Conservation (phyloP, 2,329 filamentous ascomycete genomes). For the Plenodomus biglobosus region DNA sequence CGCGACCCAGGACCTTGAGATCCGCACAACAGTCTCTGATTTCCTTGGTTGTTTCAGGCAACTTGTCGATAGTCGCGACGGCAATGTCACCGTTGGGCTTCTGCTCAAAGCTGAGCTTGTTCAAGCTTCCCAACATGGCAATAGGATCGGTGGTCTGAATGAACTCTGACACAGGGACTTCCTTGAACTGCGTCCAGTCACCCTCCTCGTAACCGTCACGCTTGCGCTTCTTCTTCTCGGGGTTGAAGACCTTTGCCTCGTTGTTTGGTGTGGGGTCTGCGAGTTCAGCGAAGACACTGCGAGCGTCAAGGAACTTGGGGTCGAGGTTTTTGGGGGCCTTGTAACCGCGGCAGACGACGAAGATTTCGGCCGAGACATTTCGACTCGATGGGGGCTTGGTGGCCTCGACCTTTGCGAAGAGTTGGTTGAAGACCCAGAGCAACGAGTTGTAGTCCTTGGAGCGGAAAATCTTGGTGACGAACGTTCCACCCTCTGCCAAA, state of each 20-base stretch:
- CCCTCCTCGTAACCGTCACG: constrained; percentile 97
- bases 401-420: constrained; percentile 93
- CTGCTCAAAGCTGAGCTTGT: constrained; percentile 81
- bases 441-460: constrained; percentile 96
- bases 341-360: constrained; percentile 93
- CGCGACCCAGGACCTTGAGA: constrained; percentile 86
- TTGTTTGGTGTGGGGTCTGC: constrained; percentile 84
- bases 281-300: constrained; percentile 90
- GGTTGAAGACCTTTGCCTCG: constrained; percentile 97
- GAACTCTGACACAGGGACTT: constrained; percentile 85
- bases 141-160: constrained; percentile 94
- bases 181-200: constrained; percentile 90
- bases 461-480: constrained; percentile 96
- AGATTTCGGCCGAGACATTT: constrained; percentile 97
- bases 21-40: constrained; percentile 62
- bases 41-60: constrained; percentile 67
- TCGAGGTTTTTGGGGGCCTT: constrained; percentile 94
- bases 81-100: constrained; percentile 77
- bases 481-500: constrained; percentile 73
- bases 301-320: constrained; percentile 86
- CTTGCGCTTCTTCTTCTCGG: constrained; percentile 96
- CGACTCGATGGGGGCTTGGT: constrained; percentile 95
- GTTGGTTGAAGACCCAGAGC: constrained; percentile 96
- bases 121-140: constrained; percentile 81
- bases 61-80: constrained; percentile 77